A percentile compares a stretch with the other conserved stretches of the same genome.
Conservation (phyloP, 2,329 filamentous ascomycete genomes). For the Claviceps capensis region DNA sequence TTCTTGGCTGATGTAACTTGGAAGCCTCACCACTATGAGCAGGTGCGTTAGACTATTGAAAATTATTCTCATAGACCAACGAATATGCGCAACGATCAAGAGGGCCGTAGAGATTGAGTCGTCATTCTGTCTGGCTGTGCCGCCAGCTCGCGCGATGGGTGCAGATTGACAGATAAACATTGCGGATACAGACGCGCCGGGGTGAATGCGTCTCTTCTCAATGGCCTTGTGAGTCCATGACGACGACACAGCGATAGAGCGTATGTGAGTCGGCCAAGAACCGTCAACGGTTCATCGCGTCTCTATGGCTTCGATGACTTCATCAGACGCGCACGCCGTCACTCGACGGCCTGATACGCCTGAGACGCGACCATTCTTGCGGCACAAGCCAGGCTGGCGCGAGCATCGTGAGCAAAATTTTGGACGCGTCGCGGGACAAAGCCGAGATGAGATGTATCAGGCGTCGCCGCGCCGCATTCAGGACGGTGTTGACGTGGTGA, state of each 20-base stretch:
- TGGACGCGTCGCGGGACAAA: neutral
- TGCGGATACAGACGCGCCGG: neutral
- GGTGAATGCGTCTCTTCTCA: neutral
- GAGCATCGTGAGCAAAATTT: neutral
- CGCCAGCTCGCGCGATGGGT: neutral
- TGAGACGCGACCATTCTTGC: neutral
- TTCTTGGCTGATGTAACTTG: neutral
- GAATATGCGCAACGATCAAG: neutral
- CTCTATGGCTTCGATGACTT: neutral
- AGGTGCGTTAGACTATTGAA: neutral
- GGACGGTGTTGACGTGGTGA: conserved; percentile 8
- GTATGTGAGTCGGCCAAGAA: neutral
- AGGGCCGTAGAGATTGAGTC: neutral
- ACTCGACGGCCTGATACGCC: neutral
- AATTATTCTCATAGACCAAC: neutral
- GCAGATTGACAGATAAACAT: neutral
- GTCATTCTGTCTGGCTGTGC: neutral
- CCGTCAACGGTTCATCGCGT: neutral
- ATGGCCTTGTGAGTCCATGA: neutral
- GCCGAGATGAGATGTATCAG: neutral
- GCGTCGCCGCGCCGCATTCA: conserved; percentile 3
- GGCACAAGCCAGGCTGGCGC: neutral
- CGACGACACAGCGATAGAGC: neutral
- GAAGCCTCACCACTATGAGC: neutral
- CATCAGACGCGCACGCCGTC: conserved; percentile 1